A percentile compares a stretch with the other conserved stretches of the same genome.
phyloP scores from a whole-genome alignment of 106 monocot genomes.

The Agapanthus africanus region DNA sequence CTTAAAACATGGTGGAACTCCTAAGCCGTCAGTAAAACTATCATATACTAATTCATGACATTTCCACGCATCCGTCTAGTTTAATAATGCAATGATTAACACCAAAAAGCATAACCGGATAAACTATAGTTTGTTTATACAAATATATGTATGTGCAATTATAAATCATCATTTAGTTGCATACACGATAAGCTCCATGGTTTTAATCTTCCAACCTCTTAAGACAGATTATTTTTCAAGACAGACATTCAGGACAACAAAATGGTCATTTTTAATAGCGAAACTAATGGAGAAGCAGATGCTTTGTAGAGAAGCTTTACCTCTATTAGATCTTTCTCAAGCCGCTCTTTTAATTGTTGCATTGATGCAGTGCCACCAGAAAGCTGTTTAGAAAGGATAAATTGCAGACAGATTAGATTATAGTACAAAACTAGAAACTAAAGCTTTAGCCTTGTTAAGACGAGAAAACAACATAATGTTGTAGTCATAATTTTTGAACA shows the following conservation, averaged over 20 bases:
- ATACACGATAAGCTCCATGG: neutral
- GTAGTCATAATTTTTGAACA: neutral
- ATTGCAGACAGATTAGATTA: neutral
- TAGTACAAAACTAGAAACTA: too few species aligned
- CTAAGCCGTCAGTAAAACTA: neutral
- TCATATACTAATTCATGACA: neutral
- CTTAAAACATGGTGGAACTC: neutral
- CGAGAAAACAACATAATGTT: neutral
- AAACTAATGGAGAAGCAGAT: neutral
- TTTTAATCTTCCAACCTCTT: neutral
- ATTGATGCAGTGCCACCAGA: conserved; percentile 97
- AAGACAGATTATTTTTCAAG: too few species aligned
- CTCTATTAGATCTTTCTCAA: conserved; percentile 97
- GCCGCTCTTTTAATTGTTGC: conserved; percentile 92
- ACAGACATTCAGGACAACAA: neutral
- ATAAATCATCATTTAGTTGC: neutral
- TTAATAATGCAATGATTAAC: too few species aligned
- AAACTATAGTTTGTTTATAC: neutral
- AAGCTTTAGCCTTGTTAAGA: too few species aligned
- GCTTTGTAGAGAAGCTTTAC: conserved; percentile 21
- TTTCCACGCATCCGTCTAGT: neutral
- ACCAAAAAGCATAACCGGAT: neutral
- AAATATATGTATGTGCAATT: neutral
- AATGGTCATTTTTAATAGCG: neutral
- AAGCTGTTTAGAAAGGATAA: conserved; percentile 49